phyloP scores from a whole-genome alignment of 1,139 yeast genomes.

The Kodamaea ohmeri region DNA sequence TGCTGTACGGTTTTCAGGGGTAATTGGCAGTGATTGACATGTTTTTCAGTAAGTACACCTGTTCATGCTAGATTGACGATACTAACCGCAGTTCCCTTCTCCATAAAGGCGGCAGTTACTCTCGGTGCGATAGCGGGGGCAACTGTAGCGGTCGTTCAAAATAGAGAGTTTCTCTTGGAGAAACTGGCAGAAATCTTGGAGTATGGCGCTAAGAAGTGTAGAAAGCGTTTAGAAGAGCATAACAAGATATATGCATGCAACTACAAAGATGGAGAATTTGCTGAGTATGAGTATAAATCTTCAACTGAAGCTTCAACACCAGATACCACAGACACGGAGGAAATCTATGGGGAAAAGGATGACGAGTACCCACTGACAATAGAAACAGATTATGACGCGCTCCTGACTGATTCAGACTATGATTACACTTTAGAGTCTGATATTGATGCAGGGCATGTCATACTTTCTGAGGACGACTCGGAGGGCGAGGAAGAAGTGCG shows the following conservation, averaged over 20 bases:
- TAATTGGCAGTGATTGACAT: too few species aligned
- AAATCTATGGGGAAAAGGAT: neutral
- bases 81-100: constrained; percentile 31
- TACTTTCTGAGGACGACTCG: neutral
- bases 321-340: constrained; percentile 11
- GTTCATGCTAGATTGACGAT: neutral
- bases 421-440: neutral
- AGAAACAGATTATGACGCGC: neutral
- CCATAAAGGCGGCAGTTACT: constrained; percentile 39
- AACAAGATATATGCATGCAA: constrained; percentile 29
- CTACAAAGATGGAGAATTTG: constrained; percentile 26
- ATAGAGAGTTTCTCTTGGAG: constrained; percentile 33
- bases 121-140: constrained; percentile 43
- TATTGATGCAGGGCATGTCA: neutral
- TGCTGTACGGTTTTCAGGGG: neutral
- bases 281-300: constrained; percentile 4
- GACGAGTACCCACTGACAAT: too few species aligned
- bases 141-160: constrained; percentile 34
- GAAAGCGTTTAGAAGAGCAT: constrained; percentile 25
- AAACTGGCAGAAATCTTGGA: constrained; percentile 33
- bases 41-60: constrained; percentile 1
- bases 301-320: constrained; percentile 10
- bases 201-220: constrained; percentile 37
- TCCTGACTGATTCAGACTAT: neutral
- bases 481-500: neutral